Conservation (phyloP, 2,329 filamentous ascomycete species). For the Colletotrichum coccodes region DNA sequence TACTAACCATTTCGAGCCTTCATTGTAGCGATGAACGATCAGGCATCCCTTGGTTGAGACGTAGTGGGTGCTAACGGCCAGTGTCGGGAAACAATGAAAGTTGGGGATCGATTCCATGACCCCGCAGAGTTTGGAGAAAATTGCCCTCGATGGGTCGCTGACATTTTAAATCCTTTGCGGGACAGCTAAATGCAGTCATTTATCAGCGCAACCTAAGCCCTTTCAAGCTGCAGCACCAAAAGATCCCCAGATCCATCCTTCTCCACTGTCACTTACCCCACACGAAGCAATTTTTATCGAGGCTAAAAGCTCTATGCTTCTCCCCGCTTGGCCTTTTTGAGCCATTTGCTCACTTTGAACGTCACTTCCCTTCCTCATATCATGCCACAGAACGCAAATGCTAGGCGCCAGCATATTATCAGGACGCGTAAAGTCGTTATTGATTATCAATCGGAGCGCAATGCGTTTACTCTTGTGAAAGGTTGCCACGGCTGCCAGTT, state of each 20-base stretch:
- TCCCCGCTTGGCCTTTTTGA: background rate
- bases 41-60: accelerated
- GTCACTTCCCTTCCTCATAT: background rate
- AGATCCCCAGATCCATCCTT: background rate
- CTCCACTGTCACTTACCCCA: background rate
- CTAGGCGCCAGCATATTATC: background rate
- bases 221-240: background rate
- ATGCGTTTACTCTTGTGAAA: background rate
- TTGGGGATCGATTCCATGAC: background rate
- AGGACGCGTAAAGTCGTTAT: background rate
- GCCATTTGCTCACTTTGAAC: background rate
- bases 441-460: background rate
- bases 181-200: background rate
- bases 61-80: background rate
- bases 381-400: background rate
- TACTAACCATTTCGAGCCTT: slow-evolving; percentile 11
- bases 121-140: background rate
- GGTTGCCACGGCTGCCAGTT: background rate
- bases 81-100: background rate
- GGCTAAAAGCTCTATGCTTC: background rate
- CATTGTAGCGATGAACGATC: background rate
- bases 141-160: slow-evolving; percentile 7
- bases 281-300: slow-evolving; percentile 16
- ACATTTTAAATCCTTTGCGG: background rate
- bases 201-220: slow-evolving; percentile 3